These are phyloP conservation scores for Dacryopinax spathularia DNA, from an alignment of 768 basidiomycete species.

Conservation along the genomic window DNA sequence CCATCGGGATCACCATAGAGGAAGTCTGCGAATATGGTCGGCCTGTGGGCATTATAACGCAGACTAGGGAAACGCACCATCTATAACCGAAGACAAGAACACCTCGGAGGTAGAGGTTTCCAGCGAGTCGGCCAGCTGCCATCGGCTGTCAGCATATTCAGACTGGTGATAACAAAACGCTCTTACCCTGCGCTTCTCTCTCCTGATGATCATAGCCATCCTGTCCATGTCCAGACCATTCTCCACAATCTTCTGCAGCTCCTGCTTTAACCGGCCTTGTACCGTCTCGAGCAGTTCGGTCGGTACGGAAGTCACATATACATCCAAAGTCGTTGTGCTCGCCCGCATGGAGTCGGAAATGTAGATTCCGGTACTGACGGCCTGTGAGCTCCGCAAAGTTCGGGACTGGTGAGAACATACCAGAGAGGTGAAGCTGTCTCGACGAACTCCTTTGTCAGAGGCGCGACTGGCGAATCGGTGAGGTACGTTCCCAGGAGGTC, in stretches of 20 bases:
- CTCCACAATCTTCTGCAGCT: constrained; percentile 51
- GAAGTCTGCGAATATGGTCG: constrained; percentile 48
- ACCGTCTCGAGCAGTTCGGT: constrained; percentile 63
- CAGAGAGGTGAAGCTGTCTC: constrained; percentile 84
- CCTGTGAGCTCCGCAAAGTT: not conserved
- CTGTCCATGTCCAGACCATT: constrained; percentile 81
- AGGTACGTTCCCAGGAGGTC: constrained; percentile 79
- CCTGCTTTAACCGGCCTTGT: constrained; percentile 48
- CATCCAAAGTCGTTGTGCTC: constrained; percentile 52
- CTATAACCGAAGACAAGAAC: constrained; percentile 59
- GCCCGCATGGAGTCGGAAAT: constrained; percentile 66
- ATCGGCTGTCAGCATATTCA: not conserved
- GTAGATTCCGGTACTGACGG: constrained; percentile 62
- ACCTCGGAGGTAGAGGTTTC: constrained; percentile 73
- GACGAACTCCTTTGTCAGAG: constrained; percentile 63
- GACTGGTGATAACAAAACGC: no score
- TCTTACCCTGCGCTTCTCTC: constrained; percentile 73
- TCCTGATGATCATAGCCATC: constrained; percentile 71
- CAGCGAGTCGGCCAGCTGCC: constrained; percentile 63
- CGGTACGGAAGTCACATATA: constrained; percentile 76
- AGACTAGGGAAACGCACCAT: constrained; percentile 10
- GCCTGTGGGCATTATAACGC: not conserved
- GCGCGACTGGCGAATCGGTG: constrained; percentile 65
- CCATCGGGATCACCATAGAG: constrained; percentile 76
- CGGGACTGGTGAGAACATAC: constrained; percentile 28